Conservation (phyloP, 1,284 basidiomycete genomes). For the Ceratobasidium sp. region DNA sequence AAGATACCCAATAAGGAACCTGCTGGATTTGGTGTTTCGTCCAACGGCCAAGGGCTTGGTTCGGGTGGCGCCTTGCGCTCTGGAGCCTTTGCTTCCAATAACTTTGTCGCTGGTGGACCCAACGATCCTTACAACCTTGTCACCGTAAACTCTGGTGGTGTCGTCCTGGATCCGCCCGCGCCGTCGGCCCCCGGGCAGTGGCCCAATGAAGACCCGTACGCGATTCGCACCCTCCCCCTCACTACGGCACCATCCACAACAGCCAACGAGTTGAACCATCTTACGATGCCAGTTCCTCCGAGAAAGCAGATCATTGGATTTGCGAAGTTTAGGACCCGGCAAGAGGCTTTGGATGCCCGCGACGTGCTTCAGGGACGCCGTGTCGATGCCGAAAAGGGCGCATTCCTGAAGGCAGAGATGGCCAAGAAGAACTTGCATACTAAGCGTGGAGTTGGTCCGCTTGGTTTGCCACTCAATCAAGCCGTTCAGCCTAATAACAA, state of each 20-base stretch:
- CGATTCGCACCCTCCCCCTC: slow-evolving; percentile 42
- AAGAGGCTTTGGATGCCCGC: slow-evolving; percentile 88
- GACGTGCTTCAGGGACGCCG: slow-evolving; percentile 91
- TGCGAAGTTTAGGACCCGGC: slow-evolving; percentile 91
- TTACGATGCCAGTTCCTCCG: slow-evolving; percentile 62
- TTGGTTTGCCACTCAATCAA: slow-evolving; percentile 51
- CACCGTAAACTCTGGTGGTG: slow-evolving; percentile 80
- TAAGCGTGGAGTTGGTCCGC: slow-evolving; percentile 84
- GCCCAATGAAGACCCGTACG: slow-evolving; percentile 47
- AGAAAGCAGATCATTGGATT: slow-evolving; percentile 98
- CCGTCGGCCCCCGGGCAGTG: slow-evolving; percentile 35
- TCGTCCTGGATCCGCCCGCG: slow-evolving; percentile 78
- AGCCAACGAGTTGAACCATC: slow-evolving; percentile 39
- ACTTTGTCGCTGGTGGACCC: slow-evolving; percentile 59
- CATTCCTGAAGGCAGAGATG: slow-evolving; percentile 98
- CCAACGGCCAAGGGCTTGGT: slow-evolving; percentile 48
- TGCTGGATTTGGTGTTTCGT: slow-evolving; percentile 68
- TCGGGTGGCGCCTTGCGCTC: slow-evolving; percentile 54
- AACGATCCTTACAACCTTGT: slow-evolving; percentile 84
- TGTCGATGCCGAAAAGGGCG: slow-evolving; percentile 94
- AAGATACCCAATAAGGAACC: slow-evolving; percentile 93
- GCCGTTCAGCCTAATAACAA: slow-evolving; percentile 28
- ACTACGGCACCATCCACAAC: slow-evolving; percentile 31
- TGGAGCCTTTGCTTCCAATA: slow-evolving; percentile 41
- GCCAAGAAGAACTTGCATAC: slow-evolving; percentile 99